Evolutionary conservation across 2,329 filamentous ascomycete genomes (phyloP).

Genomic region (Septoria linicola): DNA sequence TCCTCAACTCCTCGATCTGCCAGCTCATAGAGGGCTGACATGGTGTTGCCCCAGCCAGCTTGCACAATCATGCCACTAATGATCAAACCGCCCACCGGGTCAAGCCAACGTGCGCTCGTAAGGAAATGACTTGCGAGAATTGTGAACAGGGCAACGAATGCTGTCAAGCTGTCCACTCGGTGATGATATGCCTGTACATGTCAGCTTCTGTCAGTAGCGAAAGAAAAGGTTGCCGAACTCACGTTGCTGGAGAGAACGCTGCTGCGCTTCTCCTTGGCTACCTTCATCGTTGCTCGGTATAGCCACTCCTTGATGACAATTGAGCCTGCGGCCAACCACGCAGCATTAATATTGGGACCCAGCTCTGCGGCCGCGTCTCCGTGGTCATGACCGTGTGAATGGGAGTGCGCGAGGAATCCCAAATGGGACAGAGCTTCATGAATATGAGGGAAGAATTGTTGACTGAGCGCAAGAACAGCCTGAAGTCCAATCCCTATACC

Average conservation of each 20-base stretch:
- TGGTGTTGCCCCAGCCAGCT: conserved; percentile 83
- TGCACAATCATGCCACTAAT: conserved; percentile 93
- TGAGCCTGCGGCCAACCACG: conserved; percentile 87
- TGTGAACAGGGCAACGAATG: conserved; percentile 84
- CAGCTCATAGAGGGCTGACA: conserved; percentile 77
- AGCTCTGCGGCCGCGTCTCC: conserved; percentile 59
- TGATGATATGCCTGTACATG: conserved; percentile 68
- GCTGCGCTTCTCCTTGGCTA: conserved; percentile 89
- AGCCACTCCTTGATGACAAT: conserved; percentile 95
- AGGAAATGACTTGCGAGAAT: conserved; percentile 88
- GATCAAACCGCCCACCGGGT: conserved; percentile 86
- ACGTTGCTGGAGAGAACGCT: conserved; percentile 92
- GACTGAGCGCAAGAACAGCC: conserved; percentile 59
- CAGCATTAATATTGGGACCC: conserved; percentile 85
- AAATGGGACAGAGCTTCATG: conserved; percentile 45
- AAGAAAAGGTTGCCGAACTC: conserved; percentile 6
- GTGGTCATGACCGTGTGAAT: conserved; percentile 57
- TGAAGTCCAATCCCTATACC: conserved; percentile 83
- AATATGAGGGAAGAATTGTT: conserved; percentile 51
- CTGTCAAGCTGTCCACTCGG: conserved; percentile 91
- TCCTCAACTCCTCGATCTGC: conserved; percentile 87
- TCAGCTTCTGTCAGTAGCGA: conserved; percentile 9
- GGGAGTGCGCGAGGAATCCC: conserved; percentile 53
- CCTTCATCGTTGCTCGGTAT: conserved; percentile 96
- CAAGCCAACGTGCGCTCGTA: conserved; percentile 83